phyloP scores from a whole-genome alignment of 192 early-diverging fungal genomes.

The Jimgerdemannia lactiflua region DNA sequence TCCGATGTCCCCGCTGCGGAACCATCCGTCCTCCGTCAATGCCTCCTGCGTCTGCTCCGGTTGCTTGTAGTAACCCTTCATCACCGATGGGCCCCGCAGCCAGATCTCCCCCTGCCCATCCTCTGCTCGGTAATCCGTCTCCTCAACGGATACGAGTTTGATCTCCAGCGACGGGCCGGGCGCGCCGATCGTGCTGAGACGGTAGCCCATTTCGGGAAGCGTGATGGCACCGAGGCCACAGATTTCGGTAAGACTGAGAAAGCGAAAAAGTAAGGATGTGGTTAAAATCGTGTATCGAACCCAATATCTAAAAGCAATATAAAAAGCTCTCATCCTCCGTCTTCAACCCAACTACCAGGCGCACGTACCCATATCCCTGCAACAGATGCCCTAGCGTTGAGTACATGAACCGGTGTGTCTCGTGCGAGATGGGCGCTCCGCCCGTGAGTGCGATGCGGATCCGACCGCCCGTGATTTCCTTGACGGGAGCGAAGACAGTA shows the following conservation, averaged over 20 bases:
- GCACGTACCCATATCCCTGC: conserved; percentile 61
- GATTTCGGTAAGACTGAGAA: conserved; percentile 60
- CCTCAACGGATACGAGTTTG: conserved; percentile 56
- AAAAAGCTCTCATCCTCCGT: neutral
- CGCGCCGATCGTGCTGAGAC: conserved; percentile 57
- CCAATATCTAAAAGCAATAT: neutral
- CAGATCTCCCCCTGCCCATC: conserved; percentile 63
- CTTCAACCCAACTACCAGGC: neutral
- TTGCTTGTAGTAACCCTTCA: conserved; percentile 51
- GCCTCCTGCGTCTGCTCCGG: conserved; percentile 42
- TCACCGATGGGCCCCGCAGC: conserved; percentile 55
- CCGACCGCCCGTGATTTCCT: conserved; percentile 62
- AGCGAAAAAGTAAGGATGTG: neutral
- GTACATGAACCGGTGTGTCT: conserved; percentile 72
- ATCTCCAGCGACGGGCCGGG: conserved; percentile 59
- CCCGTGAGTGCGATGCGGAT: conserved; percentile 60
- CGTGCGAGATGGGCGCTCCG: conserved; percentile 73
- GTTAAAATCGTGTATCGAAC: neutral
- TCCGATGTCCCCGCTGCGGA: conserved; percentile 50
- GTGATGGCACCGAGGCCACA: conserved; percentile 48
- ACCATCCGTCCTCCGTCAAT: conserved; percentile 55
- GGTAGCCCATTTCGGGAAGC: conserved; percentile 36
- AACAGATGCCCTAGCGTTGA: conserved; percentile 59
- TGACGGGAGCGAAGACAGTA: conserved; percentile 57
- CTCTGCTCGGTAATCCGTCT: conserved; percentile 49